Percentiles rank a stretch among this genome's conserved stretches.
Conservation (phyloP, 2,329 filamentous ascomycete species). For the Chrysoporthe puriensis region DNA sequence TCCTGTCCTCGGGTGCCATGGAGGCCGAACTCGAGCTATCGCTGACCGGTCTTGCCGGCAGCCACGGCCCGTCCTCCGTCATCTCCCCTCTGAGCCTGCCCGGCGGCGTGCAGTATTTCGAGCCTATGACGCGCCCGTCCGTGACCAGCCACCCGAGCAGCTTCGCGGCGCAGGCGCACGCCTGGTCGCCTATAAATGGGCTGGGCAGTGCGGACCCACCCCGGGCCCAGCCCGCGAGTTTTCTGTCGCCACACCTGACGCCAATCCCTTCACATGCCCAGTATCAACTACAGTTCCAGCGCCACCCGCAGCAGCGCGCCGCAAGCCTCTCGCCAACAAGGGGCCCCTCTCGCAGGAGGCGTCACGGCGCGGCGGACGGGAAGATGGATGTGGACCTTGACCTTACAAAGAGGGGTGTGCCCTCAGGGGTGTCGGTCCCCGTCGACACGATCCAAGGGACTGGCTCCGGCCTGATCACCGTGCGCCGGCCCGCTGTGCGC, state of each 20-base stretch:
- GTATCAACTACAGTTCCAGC: conserved; percentile 32
- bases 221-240: conserved; percentile 30
- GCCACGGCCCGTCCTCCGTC: conserved; percentile 39
- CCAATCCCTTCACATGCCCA: conserved; percentile 32
- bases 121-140: conserved; percentile 34
- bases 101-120: conserved; percentile 44
- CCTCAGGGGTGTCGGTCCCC: conserved; percentile 20
- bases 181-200: conserved; percentile 24
- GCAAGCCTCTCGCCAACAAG: conserved; percentile 40
- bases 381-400: conserved; percentile 25
- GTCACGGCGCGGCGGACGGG: conserved; percentile 14
- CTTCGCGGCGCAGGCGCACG: conserved; percentile 23
- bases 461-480: conserved; percentile 25
- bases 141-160: conserved; percentile 31
- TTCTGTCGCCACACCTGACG: conserved; percentile 35
- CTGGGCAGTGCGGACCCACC: conserved; percentile 30
- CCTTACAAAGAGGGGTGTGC: conserved; percentile 1
- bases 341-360: conserved; percentile 18
- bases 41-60: conserved; percentile 34
- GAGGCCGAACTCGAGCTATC: conserved; percentile 39
- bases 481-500: conserved; percentile 25
- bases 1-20: conserved; percentile 45
- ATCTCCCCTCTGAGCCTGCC: conserved; percentile 47
- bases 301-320: conserved; percentile 35
- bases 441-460: conserved; percentile 28